These are phyloP conservation scores for Aspergillus incahuasiensis DNA, from an alignment of 495 filamentous ascomycete species.

Conservation along the genomic window DNA sequence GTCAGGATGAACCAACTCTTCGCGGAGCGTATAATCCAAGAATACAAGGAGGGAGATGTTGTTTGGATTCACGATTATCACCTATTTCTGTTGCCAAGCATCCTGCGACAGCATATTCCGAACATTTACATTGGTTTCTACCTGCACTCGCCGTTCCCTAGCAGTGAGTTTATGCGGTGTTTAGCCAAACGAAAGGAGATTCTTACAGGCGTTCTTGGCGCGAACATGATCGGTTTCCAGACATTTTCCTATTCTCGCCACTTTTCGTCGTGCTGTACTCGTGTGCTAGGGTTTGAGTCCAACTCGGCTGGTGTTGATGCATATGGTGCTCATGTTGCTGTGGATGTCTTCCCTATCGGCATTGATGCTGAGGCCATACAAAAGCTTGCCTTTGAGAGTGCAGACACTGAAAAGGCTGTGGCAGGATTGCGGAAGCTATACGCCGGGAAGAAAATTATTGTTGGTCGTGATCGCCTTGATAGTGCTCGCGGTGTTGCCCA, in stretches of 20 bases:
- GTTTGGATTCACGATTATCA: conserved; percentile 92
- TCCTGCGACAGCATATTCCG: conserved; percentile 74
- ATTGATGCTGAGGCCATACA: conserved; percentile 74
- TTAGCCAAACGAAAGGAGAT: conserved; percentile 81
- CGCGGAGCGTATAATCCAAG: conserved; percentile 74
- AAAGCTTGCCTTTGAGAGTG: conserved; percentile 61
- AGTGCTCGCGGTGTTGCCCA: conserved; percentile 85
- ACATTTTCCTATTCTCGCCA: conserved; percentile 88
- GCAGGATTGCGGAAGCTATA: conserved; percentile 65
- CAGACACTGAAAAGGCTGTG: conserved; percentile 63
- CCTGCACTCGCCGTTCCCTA: conserved; percentile 88
- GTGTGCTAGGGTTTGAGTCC: conserved; percentile 80
- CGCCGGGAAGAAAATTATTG: conserved; percentile 81
- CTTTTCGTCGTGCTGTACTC: conserved; percentile 86
- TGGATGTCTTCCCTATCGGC: conserved; percentile 88
- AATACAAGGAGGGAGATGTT: conserved; percentile 86
- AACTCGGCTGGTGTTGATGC: conserved; percentile 76
- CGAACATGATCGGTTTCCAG: conserved; percentile 91
- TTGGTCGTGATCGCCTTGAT: conserved; percentile 88
- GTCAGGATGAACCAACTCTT: conserved; percentile 82
- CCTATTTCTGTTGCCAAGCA: conserved; percentile 76
- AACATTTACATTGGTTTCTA: conserved; percentile 89
- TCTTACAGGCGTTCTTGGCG: conserved; percentile 77
- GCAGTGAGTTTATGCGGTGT: conserved; percentile 87
- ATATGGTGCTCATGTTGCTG: conserved; percentile 79